Percentiles rank a stretch among this genome's conserved stretches.
These are phyloP conservation scores for Rhizopus microsporus DNA, from an alignment of 371 early-diverging fungal genomes.

Conservation along the genomic window DNA sequence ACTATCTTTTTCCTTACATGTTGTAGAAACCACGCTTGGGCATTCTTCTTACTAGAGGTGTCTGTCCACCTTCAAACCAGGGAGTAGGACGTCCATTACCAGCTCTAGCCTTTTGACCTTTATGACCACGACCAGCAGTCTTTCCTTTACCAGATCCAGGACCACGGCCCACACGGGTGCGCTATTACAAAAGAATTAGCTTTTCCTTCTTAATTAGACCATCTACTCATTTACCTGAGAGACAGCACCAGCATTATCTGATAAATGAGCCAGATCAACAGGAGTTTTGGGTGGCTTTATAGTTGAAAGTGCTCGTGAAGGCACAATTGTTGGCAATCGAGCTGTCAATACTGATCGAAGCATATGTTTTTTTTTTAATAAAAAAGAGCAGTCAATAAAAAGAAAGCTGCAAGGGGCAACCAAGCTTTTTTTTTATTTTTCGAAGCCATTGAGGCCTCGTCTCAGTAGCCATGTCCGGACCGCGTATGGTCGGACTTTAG, in stretches of 20 bases:
- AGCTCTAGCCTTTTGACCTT: slow-evolving; percentile 89
- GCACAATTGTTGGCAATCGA: slow-evolving; percentile 3
- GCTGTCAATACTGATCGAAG: slow-evolving; percentile 23
- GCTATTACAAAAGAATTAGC: slow-evolving; percentile 30
- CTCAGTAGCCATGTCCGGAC: too few relatives aligned
- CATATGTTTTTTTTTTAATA: slow-evolving; percentile 10
- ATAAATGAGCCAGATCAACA: slow-evolving; percentile 40
- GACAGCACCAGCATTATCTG: slow-evolving; percentile 54
- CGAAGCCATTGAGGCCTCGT: background rate
- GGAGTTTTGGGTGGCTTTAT: slow-evolving; percentile 35
- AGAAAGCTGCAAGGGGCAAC: background rate
- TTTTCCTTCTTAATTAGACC: background rate
- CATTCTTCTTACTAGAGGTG: slow-evolving; percentile 78
- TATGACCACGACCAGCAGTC: slow-evolving; percentile 91
- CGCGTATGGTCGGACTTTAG: too few relatives aligned
- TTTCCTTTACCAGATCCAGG: slow-evolving; percentile 87
- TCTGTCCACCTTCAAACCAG: slow-evolving; percentile 96
- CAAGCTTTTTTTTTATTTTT: too few relatives aligned
- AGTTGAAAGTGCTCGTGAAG: slow-evolving; percentile 27
- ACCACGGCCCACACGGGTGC: slow-evolving; percentile 82
- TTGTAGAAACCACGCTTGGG: slow-evolving; percentile 92
- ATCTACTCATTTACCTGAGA: slow-evolving; percentile 34
- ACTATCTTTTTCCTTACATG: slow-evolving; percentile 42
- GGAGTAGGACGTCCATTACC: slow-evolving; percentile 79
- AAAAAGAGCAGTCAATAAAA: background rate